Conservation (phyloP, 108 stramenopile genomes). For the Fistulifera solaris region DNA sequence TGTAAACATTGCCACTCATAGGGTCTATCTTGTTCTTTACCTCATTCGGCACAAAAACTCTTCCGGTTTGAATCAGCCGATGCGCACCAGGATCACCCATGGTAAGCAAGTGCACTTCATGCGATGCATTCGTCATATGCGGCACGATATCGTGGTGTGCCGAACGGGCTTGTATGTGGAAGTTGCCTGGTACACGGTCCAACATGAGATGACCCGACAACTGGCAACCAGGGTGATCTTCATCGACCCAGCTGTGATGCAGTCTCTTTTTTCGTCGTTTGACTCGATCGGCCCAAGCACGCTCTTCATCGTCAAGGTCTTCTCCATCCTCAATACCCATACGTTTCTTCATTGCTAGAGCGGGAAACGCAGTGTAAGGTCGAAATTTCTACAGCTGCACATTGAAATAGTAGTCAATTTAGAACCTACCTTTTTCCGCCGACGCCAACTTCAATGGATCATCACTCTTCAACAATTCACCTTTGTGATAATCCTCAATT, state of each 20-base stretch:
- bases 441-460: slow-evolving; percentile 15
- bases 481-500: slow-evolving; percentile 36
- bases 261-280: slow-evolving; percentile 15
- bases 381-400: too few species aligned
- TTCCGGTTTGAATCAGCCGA: neutral
- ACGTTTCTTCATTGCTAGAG: slow-evolving; percentile 18
- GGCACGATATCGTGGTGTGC: slow-evolving; percentile 76
- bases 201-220: slow-evolving; percentile 59
- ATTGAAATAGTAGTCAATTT: too few species aligned
- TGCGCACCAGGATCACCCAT: slow-evolving; percentile 47
- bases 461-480: slow-evolving; percentile 21
- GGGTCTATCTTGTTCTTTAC: slow-evolving; percentile 34
- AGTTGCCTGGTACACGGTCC: slow-evolving; percentile 92
- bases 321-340: slow-evolving; percentile 22
- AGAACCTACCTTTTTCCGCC: slow-evolving; percentile 14
- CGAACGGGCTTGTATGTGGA: slow-evolving; percentile 83
- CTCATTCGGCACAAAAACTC: slow-evolving; percentile 9
- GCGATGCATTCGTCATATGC: slow-evolving; percentile 82
- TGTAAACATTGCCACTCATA: slow-evolving; percentile 77
- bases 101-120: slow-evolving; percentile 75
- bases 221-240: slow-evolving; percentile 78
- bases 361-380: too few species aligned
- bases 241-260: slow-evolving; percentile 33
- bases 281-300: slow-evolving; percentile 41
- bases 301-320: slow-evolving; percentile 40